Conservation (phyloP, 495 filamentous ascomycete genomes). For the Daldinia vernicosa region DNA sequence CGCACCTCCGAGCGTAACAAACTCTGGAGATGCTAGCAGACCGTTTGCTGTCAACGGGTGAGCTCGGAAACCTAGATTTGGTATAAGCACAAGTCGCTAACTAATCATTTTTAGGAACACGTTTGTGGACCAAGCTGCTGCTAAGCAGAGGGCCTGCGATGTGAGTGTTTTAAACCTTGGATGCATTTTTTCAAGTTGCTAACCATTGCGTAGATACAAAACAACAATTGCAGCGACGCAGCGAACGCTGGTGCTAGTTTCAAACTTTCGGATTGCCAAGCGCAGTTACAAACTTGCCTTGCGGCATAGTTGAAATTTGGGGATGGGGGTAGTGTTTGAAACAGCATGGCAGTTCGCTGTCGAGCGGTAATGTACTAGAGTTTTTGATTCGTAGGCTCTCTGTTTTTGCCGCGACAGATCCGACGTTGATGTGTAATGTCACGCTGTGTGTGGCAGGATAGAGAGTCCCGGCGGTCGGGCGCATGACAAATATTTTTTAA, state of each 20-base stretch:
- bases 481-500: slow-evolving; percentile 42
- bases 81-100: slow-evolving; percentile 12
- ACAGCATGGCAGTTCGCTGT: slow-evolving; percentile 16
- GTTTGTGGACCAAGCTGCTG: slow-evolving; percentile 55
- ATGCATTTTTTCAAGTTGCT: background rate
- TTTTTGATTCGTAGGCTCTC: slow-evolving; percentile 40
- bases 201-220: slow-evolving; percentile 54
- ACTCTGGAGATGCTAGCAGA: slow-evolving; percentile 54
- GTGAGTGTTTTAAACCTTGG: slow-evolving; percentile 12
- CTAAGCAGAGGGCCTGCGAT: slow-evolving; percentile 49
- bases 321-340: slow-evolving; percentile 18
- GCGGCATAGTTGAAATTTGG: slow-evolving; percentile 22
- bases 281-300: slow-evolving; percentile 45
- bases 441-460: slow-evolving; percentile 43
- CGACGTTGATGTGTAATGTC: slow-evolving; percentile 30
- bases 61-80: background rate
- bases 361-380: slow-evolving; percentile 15
- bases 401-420: slow-evolving; percentile 5
- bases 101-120: slow-evolving; percentile 48
- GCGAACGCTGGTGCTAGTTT: slow-evolving; percentile 52
- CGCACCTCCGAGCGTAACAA: slow-evolving; percentile 45
- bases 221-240: slow-evolving; percentile 60
- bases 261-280: slow-evolving; percentile 55
- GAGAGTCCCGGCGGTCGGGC: slow-evolving; percentile 33
- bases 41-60: slow-evolving; percentile 60